Evolutionary conservation across 164 flowering plant species (phyloP).

Genomic region (Umbilicus rupestris): DNA sequence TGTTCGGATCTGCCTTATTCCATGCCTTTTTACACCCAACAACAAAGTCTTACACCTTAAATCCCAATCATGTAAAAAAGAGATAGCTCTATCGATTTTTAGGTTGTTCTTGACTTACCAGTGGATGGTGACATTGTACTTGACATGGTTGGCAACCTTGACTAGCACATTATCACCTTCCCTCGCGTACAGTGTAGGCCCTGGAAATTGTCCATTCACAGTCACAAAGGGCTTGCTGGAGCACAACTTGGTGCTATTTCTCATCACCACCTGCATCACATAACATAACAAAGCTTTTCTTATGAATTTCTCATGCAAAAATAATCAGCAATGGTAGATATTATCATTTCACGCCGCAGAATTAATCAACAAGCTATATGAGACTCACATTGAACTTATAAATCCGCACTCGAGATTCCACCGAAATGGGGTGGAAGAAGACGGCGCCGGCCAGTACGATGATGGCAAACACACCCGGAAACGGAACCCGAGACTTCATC

Average conservation of each 20-base stretch:
- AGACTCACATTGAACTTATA: conserved; percentile 45
- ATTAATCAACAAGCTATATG: neutral
- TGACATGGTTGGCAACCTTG: conserved; percentile 38
- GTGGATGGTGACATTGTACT: conserved; percentile 41
- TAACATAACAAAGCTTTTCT: neutral
- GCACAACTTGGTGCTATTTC: conserved; percentile 29
- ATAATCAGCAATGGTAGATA: no score
- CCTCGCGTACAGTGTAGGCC: conserved; percentile 48
- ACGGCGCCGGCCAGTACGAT: neutral
- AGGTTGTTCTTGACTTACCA: conserved; percentile 21
- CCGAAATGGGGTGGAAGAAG: conserved; percentile 15
- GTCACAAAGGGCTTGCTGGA: conserved; percentile 45
- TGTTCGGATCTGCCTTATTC: conserved; percentile 59
- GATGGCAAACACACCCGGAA: conserved; percentile 10
- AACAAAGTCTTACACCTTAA: neutral
- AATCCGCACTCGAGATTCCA: conserved; percentile 27
- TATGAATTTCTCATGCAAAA: no score
- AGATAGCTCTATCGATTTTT: neutral
- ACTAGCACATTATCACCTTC: conserved; percentile 44
- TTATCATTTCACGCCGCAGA: neutral
- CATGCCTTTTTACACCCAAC: conserved; percentile 43
- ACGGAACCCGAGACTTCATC: conserved; percentile 20
- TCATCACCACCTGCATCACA: conserved; percentile 32
- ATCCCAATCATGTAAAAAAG: neutral
- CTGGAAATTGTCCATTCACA: conserved; percentile 43